Evolutionary conservation across 129 eudicot genomes (phyloP), one percentile per base, ranked within the genome.

Genomic region (Flaveria ramosissima): DNA sequence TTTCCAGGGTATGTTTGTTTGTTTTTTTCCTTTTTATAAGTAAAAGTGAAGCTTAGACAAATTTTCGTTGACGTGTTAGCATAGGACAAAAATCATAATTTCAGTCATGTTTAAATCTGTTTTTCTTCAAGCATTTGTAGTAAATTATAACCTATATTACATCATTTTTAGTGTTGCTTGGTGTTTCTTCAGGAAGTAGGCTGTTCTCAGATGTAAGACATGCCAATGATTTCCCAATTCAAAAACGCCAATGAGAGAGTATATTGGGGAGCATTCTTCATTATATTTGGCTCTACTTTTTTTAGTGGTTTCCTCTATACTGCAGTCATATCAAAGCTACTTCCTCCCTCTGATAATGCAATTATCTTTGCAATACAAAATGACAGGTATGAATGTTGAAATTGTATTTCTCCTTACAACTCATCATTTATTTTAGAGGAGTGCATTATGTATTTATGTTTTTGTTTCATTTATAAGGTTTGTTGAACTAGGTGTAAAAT

Each of bases 251-350:
- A 73, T 1, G 83, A 68, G 63, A 78, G 86, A 32, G 72, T 57
- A 27, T 83, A 66, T 32, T 78, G 83, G 86, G 92, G 88, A 50
- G 80, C 79, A 42, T 75, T 85, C 19, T 72, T 88, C 52, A 36
- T 92, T 50, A 45, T 74, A 53, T 70, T 83, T 68, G 97, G 96
- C 21, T 51, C 71, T 2, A 21, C 80, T 62, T 85, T 80, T 7
- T 92, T 87, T 72, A 62, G 72, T 14, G 84, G 77, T 52, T 89
- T 89, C 66, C 73, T 86, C 43, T 89, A 82, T 79, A 82, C 90
- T 59, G 92, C 93, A 26, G 81, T 92, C 13, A 48, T 92, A 50
- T 86, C 97, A 16, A 92, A 92, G 82, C 86, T 92, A 42, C 85
- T 89, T 42, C 91, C 97, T 60, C 83, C 23, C n/a, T 85, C 86